Percentiles rank a stretch among this genome's conserved stretches.
These are phyloP conservation scores for Peronospora belbahrii DNA, from an alignment of 352 stramenopile genomes.

Conservation along the genomic window DNA sequence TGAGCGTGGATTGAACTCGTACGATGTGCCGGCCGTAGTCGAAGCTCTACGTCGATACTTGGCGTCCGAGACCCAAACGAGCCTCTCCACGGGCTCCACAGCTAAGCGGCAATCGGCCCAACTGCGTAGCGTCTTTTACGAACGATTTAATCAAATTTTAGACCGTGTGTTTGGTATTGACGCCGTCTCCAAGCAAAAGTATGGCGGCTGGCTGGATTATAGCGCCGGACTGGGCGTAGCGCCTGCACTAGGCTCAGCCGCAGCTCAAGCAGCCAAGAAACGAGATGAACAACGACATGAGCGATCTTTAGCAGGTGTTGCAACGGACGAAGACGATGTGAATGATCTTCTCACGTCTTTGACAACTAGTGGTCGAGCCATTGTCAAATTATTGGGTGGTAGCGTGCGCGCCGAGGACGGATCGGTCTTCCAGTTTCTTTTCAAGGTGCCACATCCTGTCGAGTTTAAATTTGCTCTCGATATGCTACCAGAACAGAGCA, in stretches of 20 bases:
- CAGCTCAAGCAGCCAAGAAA: slow-evolving; percentile 17
- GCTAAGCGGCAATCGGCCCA: slow-evolving; percentile 75
- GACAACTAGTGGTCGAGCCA: slow-evolving; percentile 37
- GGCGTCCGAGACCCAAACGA: slow-evolving; percentile 62
- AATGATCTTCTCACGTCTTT: slow-evolving; percentile 46
- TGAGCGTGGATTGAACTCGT: slow-evolving; percentile 46
- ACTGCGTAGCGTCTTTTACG: slow-evolving; percentile 76
- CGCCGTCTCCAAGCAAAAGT: slow-evolving; percentile 68
- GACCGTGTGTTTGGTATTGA: slow-evolving; percentile 74
- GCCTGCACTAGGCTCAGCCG: slow-evolving; percentile 9
- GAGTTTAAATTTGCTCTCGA: slow-evolving; percentile 79
- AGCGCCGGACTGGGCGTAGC: slow-evolving; percentile 37
- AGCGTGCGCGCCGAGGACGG: slow-evolving; percentile 54
- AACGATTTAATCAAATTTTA: slow-evolving; percentile 80
- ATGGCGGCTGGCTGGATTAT: slow-evolving; percentile 79
- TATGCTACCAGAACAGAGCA: slow-evolving; percentile 74
- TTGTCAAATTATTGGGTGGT: slow-evolving; percentile 53
- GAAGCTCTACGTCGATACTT: slow-evolving; percentile 66
- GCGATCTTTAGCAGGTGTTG: slow-evolving; percentile 28
- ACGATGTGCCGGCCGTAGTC: slow-evolving; percentile 49
- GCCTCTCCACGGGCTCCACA: slow-evolving; percentile 31
- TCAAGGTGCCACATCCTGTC: slow-evolving; percentile 62
- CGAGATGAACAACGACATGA: slow-evolving; percentile 36
- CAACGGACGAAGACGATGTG: slow-evolving; percentile 46
- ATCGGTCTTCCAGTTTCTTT: slow-evolving; percentile 77